Evolutionary conservation across 1,284 basidiomycete genomes (phyloP).

Genomic region (Marasmius fiardii): DNA sequence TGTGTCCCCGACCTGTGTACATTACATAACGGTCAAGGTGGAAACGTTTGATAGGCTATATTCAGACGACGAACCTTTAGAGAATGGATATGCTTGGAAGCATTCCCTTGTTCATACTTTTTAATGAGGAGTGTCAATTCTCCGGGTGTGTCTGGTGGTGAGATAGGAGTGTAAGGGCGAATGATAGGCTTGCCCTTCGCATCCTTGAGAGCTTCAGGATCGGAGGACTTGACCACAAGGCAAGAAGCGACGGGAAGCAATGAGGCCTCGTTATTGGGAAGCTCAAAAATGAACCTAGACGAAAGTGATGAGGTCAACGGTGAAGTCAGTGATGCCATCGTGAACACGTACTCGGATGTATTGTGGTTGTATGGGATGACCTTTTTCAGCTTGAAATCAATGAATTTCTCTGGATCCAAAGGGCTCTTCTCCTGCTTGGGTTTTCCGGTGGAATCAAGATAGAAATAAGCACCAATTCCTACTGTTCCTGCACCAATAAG

Average conservation of each 20-base stretch:
- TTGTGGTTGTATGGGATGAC: conserved; percentile 94
- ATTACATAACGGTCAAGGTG: no score
- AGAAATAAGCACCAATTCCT: conserved; percentile 51
- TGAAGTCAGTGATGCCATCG: background rate
- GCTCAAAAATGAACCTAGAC: conserved; percentile 77
- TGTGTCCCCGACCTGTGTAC: conserved; percentile 81
- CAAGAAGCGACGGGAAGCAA: conserved; percentile 76
- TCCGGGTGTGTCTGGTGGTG: conserved; percentile 67
- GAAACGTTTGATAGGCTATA: no score
- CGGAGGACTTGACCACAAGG: conserved; percentile 58
- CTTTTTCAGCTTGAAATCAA: conserved; percentile 81
- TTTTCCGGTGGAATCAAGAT: conserved; percentile 34
- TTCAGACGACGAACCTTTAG: conserved; percentile 29
- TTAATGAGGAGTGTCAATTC: conserved; percentile 86
- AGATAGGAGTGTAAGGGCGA: conserved; percentile 86
- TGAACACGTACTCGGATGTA: conserved; percentile 55
- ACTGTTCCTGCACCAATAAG: conserved; percentile 47
- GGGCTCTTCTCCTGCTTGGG: conserved; percentile 56
- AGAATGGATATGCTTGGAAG: conserved; percentile 74
- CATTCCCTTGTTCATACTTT: conserved; percentile 76
- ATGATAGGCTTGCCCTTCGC: conserved; percentile 88
- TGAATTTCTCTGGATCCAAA: conserved; percentile 70
- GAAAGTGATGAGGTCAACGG: conserved; percentile 7
- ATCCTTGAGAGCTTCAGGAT: conserved; percentile 62
- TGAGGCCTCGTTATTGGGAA: conserved; percentile 80